Evolutionary conservation across 108 stramenopile genomes (phyloP).

Genomic region (Pseudonitzschia pungens): DNA sequence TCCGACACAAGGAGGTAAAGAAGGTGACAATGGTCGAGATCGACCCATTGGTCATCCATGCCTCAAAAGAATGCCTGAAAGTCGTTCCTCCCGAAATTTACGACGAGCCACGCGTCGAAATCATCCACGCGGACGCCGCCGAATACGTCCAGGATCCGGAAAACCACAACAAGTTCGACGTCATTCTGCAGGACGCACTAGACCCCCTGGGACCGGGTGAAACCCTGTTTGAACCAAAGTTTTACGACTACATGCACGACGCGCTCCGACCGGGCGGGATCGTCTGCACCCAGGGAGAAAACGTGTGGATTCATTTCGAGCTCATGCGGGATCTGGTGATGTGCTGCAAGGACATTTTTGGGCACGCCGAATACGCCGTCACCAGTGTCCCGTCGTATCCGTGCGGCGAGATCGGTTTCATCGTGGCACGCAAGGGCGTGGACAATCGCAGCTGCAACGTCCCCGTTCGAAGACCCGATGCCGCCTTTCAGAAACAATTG

Average conservation of each 20-base stretch:
- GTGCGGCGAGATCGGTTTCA: slow-evolving; percentile 74
- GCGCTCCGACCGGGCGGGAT: slow-evolving; percentile 58
- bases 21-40: slow-evolving; percentile 78
- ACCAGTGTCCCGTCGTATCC: slow-evolving; percentile 40
- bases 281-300: slow-evolving; percentile 79
- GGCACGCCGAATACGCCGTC: slow-evolving; percentile 70
- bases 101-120: slow-evolving; percentile 63
- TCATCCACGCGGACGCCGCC: slow-evolving; percentile 46
- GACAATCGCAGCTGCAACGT: slow-evolving; percentile 22
- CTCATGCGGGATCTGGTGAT: slow-evolving; percentile 59
- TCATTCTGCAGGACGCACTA: slow-evolving; percentile 74
- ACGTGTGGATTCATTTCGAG: slow-evolving; percentile 80
- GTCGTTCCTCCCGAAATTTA: slow-evolving; percentile 18
- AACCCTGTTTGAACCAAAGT: slow-evolving; percentile 71
- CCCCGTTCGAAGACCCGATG: slow-evolving; percentile 17
- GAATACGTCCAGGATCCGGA: slow-evolving; percentile 39
- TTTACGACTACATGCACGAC: slow-evolving; percentile 63
- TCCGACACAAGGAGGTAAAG: slow-evolving; percentile 56
- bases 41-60: slow-evolving; percentile 56
- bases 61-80: slow-evolving; percentile 56
- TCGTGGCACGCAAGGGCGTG: slow-evolving; percentile 50
- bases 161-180: slow-evolving; percentile 52
- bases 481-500: slow-evolving; percentile 34
- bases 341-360: slow-evolving; percentile 54
- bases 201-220: slow-evolving; percentile 89